Base-by-base conservation (phyloP, 139 green algal species). In the Edaphochlamys debaryana region DNA sequence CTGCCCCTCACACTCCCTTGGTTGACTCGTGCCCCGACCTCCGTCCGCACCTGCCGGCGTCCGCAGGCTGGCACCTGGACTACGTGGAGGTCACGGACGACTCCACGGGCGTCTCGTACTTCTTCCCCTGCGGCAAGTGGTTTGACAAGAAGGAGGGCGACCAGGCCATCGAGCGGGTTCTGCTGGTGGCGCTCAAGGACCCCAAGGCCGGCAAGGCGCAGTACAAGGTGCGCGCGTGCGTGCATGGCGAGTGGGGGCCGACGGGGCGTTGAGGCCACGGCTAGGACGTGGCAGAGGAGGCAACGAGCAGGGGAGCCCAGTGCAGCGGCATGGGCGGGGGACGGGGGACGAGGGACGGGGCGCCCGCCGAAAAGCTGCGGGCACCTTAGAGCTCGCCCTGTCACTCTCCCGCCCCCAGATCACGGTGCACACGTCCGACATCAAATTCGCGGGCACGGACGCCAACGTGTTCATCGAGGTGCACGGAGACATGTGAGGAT, bases 381-480 rank as follows among this genome's bases (percentile, higher is more conserved):
- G n/a, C n/a, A n/a, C n/a, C n/a, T n/a, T n/a, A n/a, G n/a, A n/a
- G n/a, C n/a, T n/a, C n/a, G n/a, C n/a, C n/a, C n/a, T n/a, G n/a
- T n/a, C n/a, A n/a, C n/a, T n/a, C n/a, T n/a, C n/a, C n/a, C n/a
- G n/a, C n/a, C n/a, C n/a, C n/a, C n/a, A n/a, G n/a, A 77, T 93
- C 36, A 81, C 82, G 3, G 88, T 92, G 27, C 37, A 85, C 67
- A 93, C 90, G 15, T 82, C 42, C 23, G 69, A 92, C 69, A 80
- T 94, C 29, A 86, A 87, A 36, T 93, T 93, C 66, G 85, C 90
- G 34, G 92, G 91, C 41, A 95, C 92, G 17, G 86, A 92, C 74
- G 90, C 89, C 41, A 96, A 96, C 69, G 92, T 96, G 58, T 91
- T 86, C 77, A 88, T 93, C 42, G 80, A 93, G 68, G 62, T 96